Base-by-base conservation (phyloP, 2,329 filamentous ascomycete genomes). In the Cladosporium sp. region DNA sequence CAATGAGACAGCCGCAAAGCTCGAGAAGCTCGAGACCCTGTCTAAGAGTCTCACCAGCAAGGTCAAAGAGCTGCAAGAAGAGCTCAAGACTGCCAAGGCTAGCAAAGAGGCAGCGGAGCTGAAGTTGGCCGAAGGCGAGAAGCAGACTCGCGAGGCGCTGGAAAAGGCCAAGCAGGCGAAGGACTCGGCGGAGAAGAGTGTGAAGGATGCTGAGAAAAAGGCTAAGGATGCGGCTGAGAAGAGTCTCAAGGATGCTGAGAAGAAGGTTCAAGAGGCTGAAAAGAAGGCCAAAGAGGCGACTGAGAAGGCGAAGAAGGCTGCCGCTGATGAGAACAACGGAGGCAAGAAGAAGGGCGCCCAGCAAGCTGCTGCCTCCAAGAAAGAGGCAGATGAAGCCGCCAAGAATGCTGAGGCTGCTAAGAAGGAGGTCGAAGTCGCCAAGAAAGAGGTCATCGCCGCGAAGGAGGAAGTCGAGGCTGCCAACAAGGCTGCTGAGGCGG, bases 251-350 rank as follows among this genome's bases (percentile, higher is more conserved):
- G 45, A 18, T 12, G 27, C 19, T 16, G 45, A 36, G 13, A 57
- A 67, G 77, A 82, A 75, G 69, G 72, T 69, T 16, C 80, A 80
- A 59, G 70, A 72, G 4, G 78, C 79, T 16, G 72, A 73, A 49
- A 69, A 69, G 49, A 65, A 64, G 36, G 43, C 43, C 4, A 48
- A 48, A 35, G 35, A 39, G 19, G 43, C 43, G 9, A 25, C 36
- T 29, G 50, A 53, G 39, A 48, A 51, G 43, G 49, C 49, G 25
- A 41, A 50, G 48, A 63, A 64, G 50, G 48, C 53, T 38, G 46
- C 48, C 15, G 19, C 42, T 7, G 52, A 57, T 35, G 41, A 54
- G 7, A 55, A 59, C 33, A 52, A 46, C 12, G 43, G 36, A 12
- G 40, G 19, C 30, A 38, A 39, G 42, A 43, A 42, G 38, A 49